Evolutionary conservation across 1,284 basidiomycete genomes (phyloP).

Genomic region (Neotropicomus parvogracilis): DNA sequence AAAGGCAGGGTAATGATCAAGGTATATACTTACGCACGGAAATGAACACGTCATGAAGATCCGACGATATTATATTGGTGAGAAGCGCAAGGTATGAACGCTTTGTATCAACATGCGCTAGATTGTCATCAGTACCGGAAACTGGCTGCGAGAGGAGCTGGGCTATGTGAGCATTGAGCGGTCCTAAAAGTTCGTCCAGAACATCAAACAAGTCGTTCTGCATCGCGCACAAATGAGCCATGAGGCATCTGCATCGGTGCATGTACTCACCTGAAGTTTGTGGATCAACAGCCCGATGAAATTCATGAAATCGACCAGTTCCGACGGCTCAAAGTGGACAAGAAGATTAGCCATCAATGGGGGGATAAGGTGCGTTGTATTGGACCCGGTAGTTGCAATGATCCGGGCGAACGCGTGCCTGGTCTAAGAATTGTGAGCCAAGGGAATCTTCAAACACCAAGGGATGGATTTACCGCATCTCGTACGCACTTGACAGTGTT

Average conservation of each 20-base stretch:
- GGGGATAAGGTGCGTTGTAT: conserved; percentile 79
- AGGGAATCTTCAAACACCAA: conserved; percentile 2
- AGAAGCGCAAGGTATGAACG: conserved; percentile 87
- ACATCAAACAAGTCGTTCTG: conserved; percentile 80
- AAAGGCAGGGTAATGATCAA: conserved; percentile 1
- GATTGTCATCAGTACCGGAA: conserved; percentile 87
- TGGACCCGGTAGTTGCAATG: conserved; percentile 83
- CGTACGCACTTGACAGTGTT: conserved; percentile 85
- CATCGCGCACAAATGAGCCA: conserved; percentile 7
- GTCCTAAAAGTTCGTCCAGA: conserved; percentile 86
- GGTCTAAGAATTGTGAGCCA: conserved; percentile 49
- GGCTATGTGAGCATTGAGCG: conserved; percentile 83
- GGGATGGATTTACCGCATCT: conserved; percentile 71
- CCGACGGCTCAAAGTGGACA: conserved; percentile 86
- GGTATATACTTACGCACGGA: conserved; percentile 67
- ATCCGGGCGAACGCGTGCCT: conserved; percentile 93
- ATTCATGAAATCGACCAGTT: conserved; percentile 93
- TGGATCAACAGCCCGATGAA: conserved; percentile 92
- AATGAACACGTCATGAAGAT: conserved; percentile 81
- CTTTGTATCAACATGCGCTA: conserved; percentile 83
- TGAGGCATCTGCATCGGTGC: neutral
- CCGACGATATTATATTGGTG: conserved; percentile 77
- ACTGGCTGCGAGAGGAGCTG: conserved; percentile 79
- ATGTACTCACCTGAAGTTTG: conserved; percentile 74
- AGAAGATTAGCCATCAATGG: conserved; percentile 86